Percentiles rank a stretch among this genome's conserved stretches.
Evolutionary conservation across 1,139 yeast genomes (phyloP).

Genomic region (Pichia sp.): DNA sequence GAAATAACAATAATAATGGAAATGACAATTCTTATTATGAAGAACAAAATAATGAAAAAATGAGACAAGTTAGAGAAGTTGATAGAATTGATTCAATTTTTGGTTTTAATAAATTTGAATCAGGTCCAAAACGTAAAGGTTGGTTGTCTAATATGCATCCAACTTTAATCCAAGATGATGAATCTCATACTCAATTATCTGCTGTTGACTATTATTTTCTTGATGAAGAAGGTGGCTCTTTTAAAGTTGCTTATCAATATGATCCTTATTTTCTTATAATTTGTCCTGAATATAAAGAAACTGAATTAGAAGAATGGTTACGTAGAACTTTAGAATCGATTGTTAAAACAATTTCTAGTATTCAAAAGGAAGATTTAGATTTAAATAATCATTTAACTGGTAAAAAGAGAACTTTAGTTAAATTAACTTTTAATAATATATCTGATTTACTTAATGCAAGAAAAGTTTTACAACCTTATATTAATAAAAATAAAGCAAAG

Average conservation of each 20-base stretch:
- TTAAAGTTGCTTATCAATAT: conserved; percentile 75
- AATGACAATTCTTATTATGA: conserved; percentile 1
- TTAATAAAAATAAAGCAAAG: conserved; percentile 59
- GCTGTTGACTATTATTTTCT: conserved; percentile 93
- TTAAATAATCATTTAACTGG: conserved; percentile 87
- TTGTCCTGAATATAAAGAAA: conserved; percentile 58
- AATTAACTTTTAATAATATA: conserved; percentile 69
- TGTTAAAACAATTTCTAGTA: conserved; percentile 50
- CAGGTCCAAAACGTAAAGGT: conserved; percentile 69
- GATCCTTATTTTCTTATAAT: conserved; percentile 87
- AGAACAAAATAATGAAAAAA: conserved; percentile 14
- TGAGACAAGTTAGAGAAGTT: conserved; percentile 45
- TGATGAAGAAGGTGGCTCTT: conserved; percentile 97
- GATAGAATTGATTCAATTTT: conserved; percentile 66
- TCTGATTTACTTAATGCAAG: conserved; percentile 73
- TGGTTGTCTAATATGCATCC: conserved; percentile 89
- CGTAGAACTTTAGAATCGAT: conserved; percentile 60
- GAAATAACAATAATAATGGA: not conserved
- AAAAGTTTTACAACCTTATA: conserved; percentile 59
- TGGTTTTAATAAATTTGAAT: conserved; percentile 78
- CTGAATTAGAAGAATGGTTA: conserved; percentile 82
- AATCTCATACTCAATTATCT: conserved; percentile 56
- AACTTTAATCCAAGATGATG: conserved; percentile 49
- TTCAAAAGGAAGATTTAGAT: conserved; percentile 70
- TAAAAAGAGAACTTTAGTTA: conserved; percentile 54